Conservation (phyloP, 768 basidiomycete genomes). For the Boletus rubescentipes region DNA sequence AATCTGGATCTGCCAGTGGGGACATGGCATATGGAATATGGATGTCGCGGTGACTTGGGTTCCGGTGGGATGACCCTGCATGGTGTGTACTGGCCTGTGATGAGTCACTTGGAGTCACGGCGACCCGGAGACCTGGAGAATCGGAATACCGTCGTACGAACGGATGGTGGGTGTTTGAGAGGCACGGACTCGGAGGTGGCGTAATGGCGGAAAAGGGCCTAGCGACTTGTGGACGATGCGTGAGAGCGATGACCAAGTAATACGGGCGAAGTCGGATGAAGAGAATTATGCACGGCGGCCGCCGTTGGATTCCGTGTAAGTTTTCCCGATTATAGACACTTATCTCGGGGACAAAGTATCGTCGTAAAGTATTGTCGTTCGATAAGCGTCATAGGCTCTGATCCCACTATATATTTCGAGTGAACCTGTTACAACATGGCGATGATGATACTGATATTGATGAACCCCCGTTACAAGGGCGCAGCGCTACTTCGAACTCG, state of each 20-base stretch:
- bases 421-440: no score
- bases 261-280: slow-evolving; percentile 7
- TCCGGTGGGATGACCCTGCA: not conserved
- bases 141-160: not conserved
- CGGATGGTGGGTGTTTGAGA: not conserved
- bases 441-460: not conserved
- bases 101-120: not conserved
- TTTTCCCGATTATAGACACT: no score
- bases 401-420: no score
- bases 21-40: not conserved
- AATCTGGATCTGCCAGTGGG: not conserved
- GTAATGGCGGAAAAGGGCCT: not conserved
- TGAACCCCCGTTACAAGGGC: not conserved
- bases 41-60: not conserved
- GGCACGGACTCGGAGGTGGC: not conserved
- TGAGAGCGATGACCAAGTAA: not conserved
- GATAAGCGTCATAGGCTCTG: not conserved
- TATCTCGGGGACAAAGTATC: not conserved
- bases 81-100: not conserved
- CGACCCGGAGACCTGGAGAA: not conserved
- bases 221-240: not conserved
- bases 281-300: not conserved
- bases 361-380: not conserved
- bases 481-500: no score
- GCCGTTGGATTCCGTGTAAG: not conserved